Percentiles rank a stretch among this genome's conserved stretches.
Evolutionary conservation across 352 stramenopile species (phyloP).

Genomic region (Aphanomyces cochlioides): DNA sequence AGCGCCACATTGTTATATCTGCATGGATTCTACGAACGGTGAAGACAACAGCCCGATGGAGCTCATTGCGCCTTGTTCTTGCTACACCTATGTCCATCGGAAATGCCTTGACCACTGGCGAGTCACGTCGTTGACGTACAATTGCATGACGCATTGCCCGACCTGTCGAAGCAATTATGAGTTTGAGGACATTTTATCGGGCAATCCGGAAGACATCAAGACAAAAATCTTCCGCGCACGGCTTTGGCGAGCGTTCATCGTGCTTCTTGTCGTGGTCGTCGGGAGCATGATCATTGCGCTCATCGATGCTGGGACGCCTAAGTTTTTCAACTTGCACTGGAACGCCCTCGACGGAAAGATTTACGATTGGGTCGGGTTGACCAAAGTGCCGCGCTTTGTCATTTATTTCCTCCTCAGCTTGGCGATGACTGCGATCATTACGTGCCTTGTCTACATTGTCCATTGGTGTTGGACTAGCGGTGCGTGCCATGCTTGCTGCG

Average conservation of each 20-base stretch:
- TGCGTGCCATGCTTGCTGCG: not conserved
- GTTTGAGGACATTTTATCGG: not conserved
- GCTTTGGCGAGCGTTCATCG: not conserved
- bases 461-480: not conserved
- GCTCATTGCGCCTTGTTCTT: conserved; percentile 25
- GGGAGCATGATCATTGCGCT: conserved; percentile 23
- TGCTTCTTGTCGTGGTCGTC: conserved; percentile 16
- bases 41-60: not conserved
- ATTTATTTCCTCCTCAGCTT: conserved; percentile 19
- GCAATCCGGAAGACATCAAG: not conserved
- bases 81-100: conserved; percentile 17
- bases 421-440: not conserved
- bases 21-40: not conserved
- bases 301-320: conserved; percentile 19
- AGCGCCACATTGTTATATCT: conserved; percentile 21
- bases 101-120: conserved; percentile 12
- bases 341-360: conserved; percentile 24
- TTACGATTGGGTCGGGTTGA: conserved; percentile 18
- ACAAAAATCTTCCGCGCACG: not conserved
- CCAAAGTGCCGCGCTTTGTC: conserved; percentile 9
- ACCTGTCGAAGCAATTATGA: not conserved
- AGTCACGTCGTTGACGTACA: conserved; percentile 2
- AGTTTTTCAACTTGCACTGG: conserved; percentile 17
- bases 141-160: conserved; percentile 22
- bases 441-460: not conserved